Percentiles rank a stretch among this genome's conserved stretches.
These are phyloP conservation scores for Naganishia cerealis DNA, from an alignment of 1,284 basidiomycete genomes.

Conservation along the genomic window DNA sequence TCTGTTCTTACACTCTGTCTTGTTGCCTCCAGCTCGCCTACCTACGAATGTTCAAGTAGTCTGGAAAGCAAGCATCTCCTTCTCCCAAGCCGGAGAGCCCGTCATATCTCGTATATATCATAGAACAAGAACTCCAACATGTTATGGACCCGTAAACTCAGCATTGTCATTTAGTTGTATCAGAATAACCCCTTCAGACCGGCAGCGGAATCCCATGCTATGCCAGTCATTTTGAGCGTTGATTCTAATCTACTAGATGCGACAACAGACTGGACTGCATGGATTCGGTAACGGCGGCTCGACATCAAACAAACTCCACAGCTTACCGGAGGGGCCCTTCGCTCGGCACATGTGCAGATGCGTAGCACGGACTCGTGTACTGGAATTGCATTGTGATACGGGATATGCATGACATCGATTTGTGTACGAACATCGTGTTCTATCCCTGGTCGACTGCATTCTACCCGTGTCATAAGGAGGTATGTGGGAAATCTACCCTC, in stretches of 20 bases:
- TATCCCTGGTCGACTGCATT: no score
- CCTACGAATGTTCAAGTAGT: conserved; percentile 48
- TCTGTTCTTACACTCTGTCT: conserved; percentile 7
- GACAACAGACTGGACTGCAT: no score
- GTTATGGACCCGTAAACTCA: background rate
- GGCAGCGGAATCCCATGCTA: background rate
- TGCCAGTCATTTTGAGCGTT: background rate
- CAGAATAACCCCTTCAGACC: conserved; percentile 2
- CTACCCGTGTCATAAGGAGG: no score
- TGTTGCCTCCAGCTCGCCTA: conserved; percentile 46
- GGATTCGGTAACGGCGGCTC: no score
- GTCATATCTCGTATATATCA: background rate
- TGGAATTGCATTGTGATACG: no score
- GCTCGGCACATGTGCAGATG: no score
- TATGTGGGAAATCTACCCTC: no score
- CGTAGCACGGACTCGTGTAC: no score
- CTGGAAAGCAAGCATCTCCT: background rate
- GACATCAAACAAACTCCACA: background rate
- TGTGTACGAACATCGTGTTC: background rate
- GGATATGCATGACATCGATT: no score
- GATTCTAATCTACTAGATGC: no score
- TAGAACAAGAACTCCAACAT: background rate
- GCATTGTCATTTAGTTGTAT: conserved; percentile 26
- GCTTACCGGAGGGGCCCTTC: background rate
- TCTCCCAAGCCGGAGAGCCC: background rate